Conservation (phyloP, 257 asterid species). For the Catharanthus roseus region DNA sequence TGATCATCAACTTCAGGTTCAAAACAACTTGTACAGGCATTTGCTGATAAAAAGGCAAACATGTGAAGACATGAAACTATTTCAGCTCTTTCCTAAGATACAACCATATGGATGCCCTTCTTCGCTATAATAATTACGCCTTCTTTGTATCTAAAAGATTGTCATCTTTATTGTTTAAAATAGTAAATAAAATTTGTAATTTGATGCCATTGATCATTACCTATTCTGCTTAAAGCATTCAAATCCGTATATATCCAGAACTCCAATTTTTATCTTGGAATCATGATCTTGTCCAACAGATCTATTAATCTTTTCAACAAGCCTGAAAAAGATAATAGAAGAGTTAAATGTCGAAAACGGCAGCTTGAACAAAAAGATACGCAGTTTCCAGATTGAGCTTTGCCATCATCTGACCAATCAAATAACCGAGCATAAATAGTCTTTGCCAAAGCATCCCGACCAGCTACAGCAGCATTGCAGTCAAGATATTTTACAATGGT, state of each 20-base stretch:
- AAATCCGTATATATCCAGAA: slow-evolving; percentile 95
- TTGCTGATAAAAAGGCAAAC: neutral
- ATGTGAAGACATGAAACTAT: neutral
- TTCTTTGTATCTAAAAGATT: neutral
- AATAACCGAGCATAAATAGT: slow-evolving; percentile 87
- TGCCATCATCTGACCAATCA: slow-evolving; percentile 66
- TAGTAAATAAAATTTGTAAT: neutral
- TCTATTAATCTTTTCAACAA: slow-evolving; percentile 86
- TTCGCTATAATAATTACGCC: neutral
- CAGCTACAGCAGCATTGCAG: slow-evolving; percentile 84
- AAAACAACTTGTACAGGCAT: neutral
- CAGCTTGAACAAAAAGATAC: slow-evolving; percentile 16
- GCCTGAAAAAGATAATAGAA: slow-evolving; percentile 54
- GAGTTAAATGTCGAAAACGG: slow-evolving; percentile 13
- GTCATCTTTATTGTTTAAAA: neutral
- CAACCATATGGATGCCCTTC: neutral
- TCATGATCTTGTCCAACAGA: slow-evolving; percentile 97
- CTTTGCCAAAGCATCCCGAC: slow-evolving; percentile 97
- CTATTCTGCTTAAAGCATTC: slow-evolving; percentile 93
- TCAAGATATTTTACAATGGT: slow-evolving; percentile 82
- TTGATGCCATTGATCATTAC: slow-evolving; percentile 27
- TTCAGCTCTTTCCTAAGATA: neutral
- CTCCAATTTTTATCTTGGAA: slow-evolving; percentile 88
- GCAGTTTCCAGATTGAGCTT: slow-evolving; percentile 15
- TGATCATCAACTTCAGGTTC: neutral